Conservation (phyloP, 1,284 basidiomycete genomes). For the Trametes versicolor region DNA sequence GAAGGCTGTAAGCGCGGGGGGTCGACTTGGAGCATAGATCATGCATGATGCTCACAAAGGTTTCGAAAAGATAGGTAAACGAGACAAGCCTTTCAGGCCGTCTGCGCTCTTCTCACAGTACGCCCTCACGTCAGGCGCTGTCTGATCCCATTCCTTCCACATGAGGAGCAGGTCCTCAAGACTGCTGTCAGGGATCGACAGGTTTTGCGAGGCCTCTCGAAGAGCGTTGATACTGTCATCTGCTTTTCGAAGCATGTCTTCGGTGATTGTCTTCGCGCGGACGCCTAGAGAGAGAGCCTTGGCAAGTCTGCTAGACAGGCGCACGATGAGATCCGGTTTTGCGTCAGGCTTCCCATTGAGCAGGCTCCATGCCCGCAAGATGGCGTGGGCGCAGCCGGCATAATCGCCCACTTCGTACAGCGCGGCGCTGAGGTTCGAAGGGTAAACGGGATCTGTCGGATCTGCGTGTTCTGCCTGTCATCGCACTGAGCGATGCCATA, state of each 20-base stretch:
- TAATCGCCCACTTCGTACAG: conserved; percentile 47
- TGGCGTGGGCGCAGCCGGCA: conserved; percentile 35
- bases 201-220: too few relatives aligned
- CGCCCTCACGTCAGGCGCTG: background rate
- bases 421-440: conserved; percentile 48
- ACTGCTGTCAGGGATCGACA: too few relatives aligned
- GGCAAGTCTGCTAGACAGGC: conserved; percentile 25
- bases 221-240: too few relatives aligned
- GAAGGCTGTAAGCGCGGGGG: too few relatives aligned
- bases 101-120: background rate
- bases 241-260: too few relatives aligned
- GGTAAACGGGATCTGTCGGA: conserved; percentile 38
- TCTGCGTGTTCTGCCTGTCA: conserved; percentile 15
- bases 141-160: conserved; percentile 4
- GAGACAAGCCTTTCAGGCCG: background rate
- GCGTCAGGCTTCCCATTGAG: background rate
- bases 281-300: conserved; percentile 24
- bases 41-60: background rate
- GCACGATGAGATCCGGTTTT: background rate
- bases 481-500: too few relatives aligned
- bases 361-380: conserved; percentile 37
- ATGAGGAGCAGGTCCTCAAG: too few relatives aligned
- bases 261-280: background rate
- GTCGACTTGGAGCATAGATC: too few relatives aligned
- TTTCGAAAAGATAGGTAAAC: conserved; percentile 6